phyloP scores from a whole-genome alignment of 768 basidiomycete species.

The Lepiota venenata region DNA sequence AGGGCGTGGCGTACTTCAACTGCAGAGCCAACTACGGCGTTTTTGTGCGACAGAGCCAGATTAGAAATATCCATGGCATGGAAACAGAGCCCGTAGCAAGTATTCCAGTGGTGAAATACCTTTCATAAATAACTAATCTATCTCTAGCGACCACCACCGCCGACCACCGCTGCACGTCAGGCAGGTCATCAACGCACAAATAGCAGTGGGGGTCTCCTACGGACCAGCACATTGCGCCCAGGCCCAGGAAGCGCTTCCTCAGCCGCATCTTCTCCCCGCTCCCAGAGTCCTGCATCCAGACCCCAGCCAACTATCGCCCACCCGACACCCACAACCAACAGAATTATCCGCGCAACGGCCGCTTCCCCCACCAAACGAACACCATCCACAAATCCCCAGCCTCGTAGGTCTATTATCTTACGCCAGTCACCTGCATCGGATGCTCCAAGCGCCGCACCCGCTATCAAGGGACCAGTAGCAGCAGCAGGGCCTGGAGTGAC shows the following conservation, averaged over 20 bases:
- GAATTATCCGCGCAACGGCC: constrained; percentile 17
- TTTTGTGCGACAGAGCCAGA: constrained; percentile 85
- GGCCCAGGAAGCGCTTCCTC: constrained; percentile 29
- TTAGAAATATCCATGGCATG: constrained; percentile 56
- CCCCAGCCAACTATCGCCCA: constrained; percentile 32
- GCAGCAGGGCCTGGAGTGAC: not conserved
- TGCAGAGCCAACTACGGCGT: constrained; percentile 80
- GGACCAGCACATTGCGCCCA: constrained; percentile 33
- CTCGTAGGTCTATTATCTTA: constrained; percentile 44
- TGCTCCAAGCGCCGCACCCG: constrained; percentile 24
- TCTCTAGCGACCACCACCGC: constrained; percentile 18
- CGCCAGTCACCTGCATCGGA: constrained; percentile 39
- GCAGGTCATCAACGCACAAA: constrained; percentile 58
- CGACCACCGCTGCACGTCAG: constrained; percentile 16
- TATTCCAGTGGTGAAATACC: constrained; percentile 8
- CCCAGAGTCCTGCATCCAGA: constrained; percentile 59
- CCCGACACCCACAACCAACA: constrained; percentile 18
- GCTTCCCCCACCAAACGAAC: constrained; percentile 60
- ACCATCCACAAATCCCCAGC: constrained; percentile 41
- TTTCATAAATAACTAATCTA: not conserved
- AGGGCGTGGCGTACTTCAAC: constrained; percentile 76
- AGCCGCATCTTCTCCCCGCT: constrained; percentile 56
- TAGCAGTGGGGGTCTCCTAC: constrained; percentile 42
- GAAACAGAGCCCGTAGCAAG: constrained; percentile 32
- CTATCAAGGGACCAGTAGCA: constrained; percentile 24